A percentile compares a stretch with the other conserved stretches of the same genome.
These are phyloP conservation scores for Mrakia blollopis DNA, from an alignment of 768 basidiomycete genomes.

Conservation along the genomic window DNA sequence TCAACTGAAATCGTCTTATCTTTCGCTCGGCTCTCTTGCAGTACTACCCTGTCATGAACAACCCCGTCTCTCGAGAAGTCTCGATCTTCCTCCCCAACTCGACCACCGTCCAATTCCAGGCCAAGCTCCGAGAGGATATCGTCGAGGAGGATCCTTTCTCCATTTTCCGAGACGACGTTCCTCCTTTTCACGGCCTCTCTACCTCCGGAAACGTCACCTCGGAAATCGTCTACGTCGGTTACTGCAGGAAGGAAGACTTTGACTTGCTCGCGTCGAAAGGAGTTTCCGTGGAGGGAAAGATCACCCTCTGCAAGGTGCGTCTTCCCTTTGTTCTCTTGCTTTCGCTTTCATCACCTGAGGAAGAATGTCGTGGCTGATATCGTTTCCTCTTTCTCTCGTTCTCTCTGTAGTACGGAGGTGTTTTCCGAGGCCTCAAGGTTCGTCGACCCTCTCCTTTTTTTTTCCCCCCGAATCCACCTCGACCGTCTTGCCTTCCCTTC, in stretches of 20 bases:
- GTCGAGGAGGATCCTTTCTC: constrained; percentile 71
- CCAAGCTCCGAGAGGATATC: constrained; percentile 68
- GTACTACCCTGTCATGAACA: constrained; percentile 86
- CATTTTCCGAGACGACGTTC: constrained; percentile 61
- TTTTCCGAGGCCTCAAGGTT: constrained; percentile 76
- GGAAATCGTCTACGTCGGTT: constrained; percentile 64
- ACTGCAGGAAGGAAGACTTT: constrained; percentile 70
- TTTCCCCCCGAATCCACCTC: too few species aligned
- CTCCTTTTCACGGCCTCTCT: constrained; percentile 65
- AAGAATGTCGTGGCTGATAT: too few species aligned
- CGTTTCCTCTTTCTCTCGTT: background rate
- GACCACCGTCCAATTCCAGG: constrained; percentile 43
- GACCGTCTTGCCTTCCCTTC: too few species aligned
- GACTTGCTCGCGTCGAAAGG: constrained; percentile 62
- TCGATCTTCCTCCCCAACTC: constrained; percentile 49
- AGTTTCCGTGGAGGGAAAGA: constrained; percentile 66
- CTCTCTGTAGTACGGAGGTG: constrained; percentile 42
- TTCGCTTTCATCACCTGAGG: background rate
- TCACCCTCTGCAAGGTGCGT: constrained; percentile 59
- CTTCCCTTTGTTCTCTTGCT: background rate
- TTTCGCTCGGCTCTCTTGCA: background rate
- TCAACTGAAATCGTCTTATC: background rate
- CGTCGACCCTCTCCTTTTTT: too few species aligned
- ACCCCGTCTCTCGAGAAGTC: constrained; percentile 57
- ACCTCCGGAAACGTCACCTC: constrained; percentile 62